These are phyloP conservation scores for Penicillium aurantiogriseum DNA, from an alignment of 2,329 filamentous ascomycete genomes.

Conservation along the genomic window DNA sequence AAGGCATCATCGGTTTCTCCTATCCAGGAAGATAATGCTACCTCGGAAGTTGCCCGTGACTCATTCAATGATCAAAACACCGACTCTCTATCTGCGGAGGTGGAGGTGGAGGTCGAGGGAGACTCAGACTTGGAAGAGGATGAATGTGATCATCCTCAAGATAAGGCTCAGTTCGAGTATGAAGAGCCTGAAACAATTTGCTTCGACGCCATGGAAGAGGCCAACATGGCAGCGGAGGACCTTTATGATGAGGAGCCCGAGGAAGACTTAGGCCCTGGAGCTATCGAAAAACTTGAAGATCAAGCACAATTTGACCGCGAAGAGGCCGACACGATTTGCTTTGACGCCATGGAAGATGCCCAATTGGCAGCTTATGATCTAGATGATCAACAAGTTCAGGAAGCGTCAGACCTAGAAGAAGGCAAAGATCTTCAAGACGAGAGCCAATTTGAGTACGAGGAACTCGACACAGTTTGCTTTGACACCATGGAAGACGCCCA, in stretches of 20 bases:
- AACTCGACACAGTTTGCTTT: conserved; percentile 11
- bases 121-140: conserved; percentile 1
- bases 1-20: conserved; percentile 10
- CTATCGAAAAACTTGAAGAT: not conserved
- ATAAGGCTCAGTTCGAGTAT: not conserved
- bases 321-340: conserved; percentile 14
- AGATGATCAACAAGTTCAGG: not conserved
- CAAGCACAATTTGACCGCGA: conserved; percentile 4
- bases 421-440: not conserved
- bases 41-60: not conserved
- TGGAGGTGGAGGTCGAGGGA: not conserved
- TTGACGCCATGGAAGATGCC: conserved; percentile 7
- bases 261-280: not conserved
- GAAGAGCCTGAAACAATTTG: conserved; percentile 18
- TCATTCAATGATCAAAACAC: not conserved
- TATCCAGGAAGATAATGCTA: not conserved
- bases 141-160: conserved; percentile 4
- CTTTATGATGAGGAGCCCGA: not conserved
- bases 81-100: not conserved
- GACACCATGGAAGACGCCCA: conserved; percentile 8
- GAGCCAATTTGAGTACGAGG: conserved; percentile 6
- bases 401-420: not conserved
- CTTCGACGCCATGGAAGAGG: conserved; percentile 5
- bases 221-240: not conserved
- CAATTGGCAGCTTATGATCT: not conserved